Conservation (phyloP, 2,329 filamentous ascomycete genomes). For the Ascosphaera aggregata region DNA sequence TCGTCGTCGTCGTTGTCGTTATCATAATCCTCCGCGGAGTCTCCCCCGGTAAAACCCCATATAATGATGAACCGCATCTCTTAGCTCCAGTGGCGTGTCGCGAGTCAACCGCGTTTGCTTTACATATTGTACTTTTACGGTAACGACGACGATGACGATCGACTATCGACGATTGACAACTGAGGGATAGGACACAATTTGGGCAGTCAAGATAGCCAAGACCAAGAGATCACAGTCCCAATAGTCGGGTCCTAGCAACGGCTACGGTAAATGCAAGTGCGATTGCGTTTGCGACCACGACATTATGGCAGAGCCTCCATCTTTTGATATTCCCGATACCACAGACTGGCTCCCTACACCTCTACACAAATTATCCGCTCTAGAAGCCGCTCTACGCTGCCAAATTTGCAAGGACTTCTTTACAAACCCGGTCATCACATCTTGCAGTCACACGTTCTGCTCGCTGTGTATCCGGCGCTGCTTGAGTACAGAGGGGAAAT, state of each 20-base stretch:
- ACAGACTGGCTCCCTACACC: conserved; percentile 27
- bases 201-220: too few species aligned
- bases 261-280: background rate
- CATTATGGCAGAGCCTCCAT: background rate
- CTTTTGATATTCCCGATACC: conserved; percentile 15
- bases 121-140: too few species aligned
- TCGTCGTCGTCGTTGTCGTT: background rate
- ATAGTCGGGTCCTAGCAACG: background rate
- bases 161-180: too few species aligned
- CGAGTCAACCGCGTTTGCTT: background rate
- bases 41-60: too few species aligned
- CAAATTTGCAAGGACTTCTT: conserved; percentile 98
- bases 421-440: conserved; percentile 80
- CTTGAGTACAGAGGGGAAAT: conserved; percentile 62
- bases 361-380: conserved; percentile 18
- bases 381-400: conserved; percentile 76
- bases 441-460: conserved; percentile 90
- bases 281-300: background rate
- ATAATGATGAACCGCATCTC: too few species aligned
- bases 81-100: background rate
- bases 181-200: too few species aligned
- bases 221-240: too few species aligned
- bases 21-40: too few species aligned
- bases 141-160: too few species aligned
- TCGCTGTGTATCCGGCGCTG: conserved; percentile 82